Evolutionary conservation across 352 stramenopile genomes (phyloP).

Genomic region (Globisporangium spiculum): DNA sequence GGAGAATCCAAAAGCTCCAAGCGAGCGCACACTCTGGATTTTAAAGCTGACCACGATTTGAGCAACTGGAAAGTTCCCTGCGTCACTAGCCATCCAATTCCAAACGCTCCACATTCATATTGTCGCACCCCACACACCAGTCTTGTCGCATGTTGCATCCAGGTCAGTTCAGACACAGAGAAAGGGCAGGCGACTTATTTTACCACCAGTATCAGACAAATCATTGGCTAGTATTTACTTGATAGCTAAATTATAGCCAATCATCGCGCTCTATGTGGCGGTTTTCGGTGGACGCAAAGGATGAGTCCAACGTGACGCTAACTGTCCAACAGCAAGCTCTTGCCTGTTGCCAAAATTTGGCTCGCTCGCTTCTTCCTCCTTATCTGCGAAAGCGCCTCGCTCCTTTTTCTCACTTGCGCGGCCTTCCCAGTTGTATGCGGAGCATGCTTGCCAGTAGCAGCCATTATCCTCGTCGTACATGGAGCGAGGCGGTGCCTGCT

Average conservation of each 20-base stretch:
- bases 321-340: background rate
- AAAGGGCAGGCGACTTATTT: background rate
- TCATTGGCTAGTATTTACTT: conserved; percentile 4
- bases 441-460: background rate
- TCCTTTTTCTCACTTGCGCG: background rate
- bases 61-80: background rate
- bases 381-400: background rate
- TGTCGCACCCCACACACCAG: background rate
- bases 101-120: background rate
- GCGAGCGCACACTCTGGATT: no score
- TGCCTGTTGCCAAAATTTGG: background rate
- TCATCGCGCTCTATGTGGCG: background rate
- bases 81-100: background rate
- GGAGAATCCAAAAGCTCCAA: no score
- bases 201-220: background rate
- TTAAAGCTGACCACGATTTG: no score
- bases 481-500: background rate
- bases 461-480: background rate
- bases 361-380: background rate
- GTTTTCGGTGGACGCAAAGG: background rate
- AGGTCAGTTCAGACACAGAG: background rate
- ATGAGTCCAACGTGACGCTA: conserved; percentile 1
- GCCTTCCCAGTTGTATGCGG: no score
- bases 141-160: background rate
- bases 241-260: background rate